Percentiles rank a stretch among this genome's conserved stretches.
These are phyloP conservation scores for Pterocarpus santalinus DNA, from an alignment of 306 rosid genomes.

Conservation along the genomic window DNA sequence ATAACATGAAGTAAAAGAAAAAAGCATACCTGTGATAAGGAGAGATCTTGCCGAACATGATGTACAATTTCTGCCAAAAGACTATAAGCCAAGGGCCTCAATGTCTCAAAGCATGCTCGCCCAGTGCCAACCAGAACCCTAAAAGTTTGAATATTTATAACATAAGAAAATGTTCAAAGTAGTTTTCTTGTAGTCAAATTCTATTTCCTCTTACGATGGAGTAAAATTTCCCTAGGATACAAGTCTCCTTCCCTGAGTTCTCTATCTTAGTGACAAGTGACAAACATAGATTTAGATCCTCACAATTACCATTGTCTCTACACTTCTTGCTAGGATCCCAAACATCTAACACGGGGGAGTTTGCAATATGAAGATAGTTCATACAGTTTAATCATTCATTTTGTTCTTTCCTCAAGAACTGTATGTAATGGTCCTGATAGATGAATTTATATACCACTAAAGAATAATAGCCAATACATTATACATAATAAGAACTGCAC, in stretches of 20 bases:
- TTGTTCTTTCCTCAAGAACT: conserved; percentile 23
- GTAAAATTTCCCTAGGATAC: conserved; percentile 17
- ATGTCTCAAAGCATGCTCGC: conserved; percentile 96
- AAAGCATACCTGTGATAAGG: conserved; percentile 79
- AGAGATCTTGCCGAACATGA: conserved; percentile 94
- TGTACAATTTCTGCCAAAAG: conserved; percentile 98
- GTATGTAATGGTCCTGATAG: conserved; percentile 16
- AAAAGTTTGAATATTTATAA: conserved; percentile 40
- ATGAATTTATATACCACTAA: conserved; percentile 24
- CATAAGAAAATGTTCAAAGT: conserved; percentile 41
- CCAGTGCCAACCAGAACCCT: conserved; percentile 98
- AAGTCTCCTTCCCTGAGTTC: conserved; percentile 1
- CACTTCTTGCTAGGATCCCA: conserved; percentile 19
- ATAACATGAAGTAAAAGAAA: conserved; percentile 21
- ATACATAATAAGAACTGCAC: conserved; percentile 2
- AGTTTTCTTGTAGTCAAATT: conserved; percentile 24
- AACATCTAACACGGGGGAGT: conserved; percentile 3
- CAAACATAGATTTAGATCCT: conserved; percentile 29
- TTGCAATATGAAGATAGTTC: conserved; percentile 13
- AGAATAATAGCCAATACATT: conserved; percentile 13
- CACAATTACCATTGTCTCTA: conserved; percentile 1
- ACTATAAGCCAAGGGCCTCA: conserved; percentile 98
- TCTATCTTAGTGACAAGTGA: conserved; percentile 30
- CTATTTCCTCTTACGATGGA: neutral
- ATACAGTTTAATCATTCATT: neutral